phyloP scores from a whole-genome alignment of 768 basidiomycete genomes.

The Agrocybe chaxingu region DNA sequence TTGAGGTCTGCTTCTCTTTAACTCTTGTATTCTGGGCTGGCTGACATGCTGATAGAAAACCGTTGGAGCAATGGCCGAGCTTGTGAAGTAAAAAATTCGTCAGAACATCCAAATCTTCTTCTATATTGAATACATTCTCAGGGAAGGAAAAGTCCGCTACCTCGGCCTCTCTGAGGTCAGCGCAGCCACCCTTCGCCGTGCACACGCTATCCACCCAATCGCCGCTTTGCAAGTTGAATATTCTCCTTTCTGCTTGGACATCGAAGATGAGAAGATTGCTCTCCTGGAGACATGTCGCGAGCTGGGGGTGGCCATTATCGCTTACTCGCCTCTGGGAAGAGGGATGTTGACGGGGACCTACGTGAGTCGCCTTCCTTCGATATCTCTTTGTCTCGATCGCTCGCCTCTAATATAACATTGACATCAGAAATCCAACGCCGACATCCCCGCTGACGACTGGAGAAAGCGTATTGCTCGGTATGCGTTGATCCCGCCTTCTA shows the following conservation, averaged over 20 bases:
- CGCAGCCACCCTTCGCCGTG: constrained; percentile 42
- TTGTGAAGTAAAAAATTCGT: constrained; percentile 40
- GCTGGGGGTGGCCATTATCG: constrained; percentile 44
- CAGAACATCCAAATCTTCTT: background rate
- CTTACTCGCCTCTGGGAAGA: constrained; percentile 49
- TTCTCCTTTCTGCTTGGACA: constrained; percentile 44
- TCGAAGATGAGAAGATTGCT: constrained; percentile 38
- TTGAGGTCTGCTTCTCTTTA: constrained; percentile 34
- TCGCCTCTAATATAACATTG: background rate
- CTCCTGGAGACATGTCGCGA: constrained; percentile 42
- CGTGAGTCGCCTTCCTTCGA: constrained; percentile 20
- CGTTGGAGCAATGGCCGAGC: constrained; percentile 47
- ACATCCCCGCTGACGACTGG: constrained; percentile 37
- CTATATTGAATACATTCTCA: background rate
- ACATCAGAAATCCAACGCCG: constrained; percentile 29
- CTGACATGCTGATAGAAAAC: constrained; percentile 24
- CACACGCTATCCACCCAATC: constrained; percentile 47
- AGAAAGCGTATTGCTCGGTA: constrained; percentile 33
- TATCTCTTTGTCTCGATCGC: too few species aligned
- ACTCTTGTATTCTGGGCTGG: background rate
- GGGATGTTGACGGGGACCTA: constrained; percentile 45
- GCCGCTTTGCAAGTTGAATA: constrained; percentile 49
- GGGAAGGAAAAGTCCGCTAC: constrained; percentile 41
- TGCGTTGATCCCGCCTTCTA: background rate
- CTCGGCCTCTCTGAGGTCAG: constrained; percentile 52